Conservation (phyloP, 2,329 filamentous ascomycete species). For the Fusarium mexicanum region DNA sequence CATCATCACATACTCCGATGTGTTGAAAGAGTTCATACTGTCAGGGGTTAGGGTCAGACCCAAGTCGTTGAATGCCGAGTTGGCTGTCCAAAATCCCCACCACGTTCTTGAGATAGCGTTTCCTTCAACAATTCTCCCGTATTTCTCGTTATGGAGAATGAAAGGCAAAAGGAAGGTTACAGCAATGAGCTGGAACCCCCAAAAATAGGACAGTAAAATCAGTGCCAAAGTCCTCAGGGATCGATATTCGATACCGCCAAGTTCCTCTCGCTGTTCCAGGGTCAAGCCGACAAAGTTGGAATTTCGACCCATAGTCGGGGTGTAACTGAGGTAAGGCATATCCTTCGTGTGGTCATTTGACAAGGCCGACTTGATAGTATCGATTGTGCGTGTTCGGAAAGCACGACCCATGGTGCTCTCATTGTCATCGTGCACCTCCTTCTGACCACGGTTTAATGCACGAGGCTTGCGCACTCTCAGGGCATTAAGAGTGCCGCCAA, state of each 20-base stretch:
- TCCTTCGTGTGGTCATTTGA: conserved; percentile 65
- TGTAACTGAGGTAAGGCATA: conserved; percentile 93
- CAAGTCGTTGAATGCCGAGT: conserved; percentile 93
- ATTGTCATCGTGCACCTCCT: conserved; percentile 51
- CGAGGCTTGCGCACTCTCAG: conserved; percentile 58
- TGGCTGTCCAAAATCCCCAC: conserved; percentile 93
- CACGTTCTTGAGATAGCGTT: conserved; percentile 75
- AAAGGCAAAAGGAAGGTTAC: conserved; percentile 80
- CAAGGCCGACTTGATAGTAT: conserved; percentile 65
- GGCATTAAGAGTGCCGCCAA: conserved; percentile 51
- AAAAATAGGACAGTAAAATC: conserved; percentile 82
- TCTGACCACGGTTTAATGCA: conserved; percentile 50
- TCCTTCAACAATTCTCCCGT: conserved; percentile 70
- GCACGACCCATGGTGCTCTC: conserved; percentile 42
- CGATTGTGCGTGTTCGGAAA: conserved; percentile 61
- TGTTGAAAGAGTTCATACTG: conserved; percentile 91
- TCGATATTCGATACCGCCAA: conserved; percentile 96
- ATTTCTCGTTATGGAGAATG: conserved; percentile 73
- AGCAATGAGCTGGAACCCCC: conserved; percentile 82
- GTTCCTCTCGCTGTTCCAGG: conserved; percentile 90
- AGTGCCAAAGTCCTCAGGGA: conserved; percentile 86
- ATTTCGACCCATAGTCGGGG: conserved; percentile 91
- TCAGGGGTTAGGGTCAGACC: conserved; percentile 92
- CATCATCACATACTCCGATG: conserved; percentile 78
- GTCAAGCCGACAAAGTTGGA: conserved; percentile 90